Conservation (phyloP, 2,329 filamentous ascomycete species). For the Acrodontium crateriforme region DNA sequence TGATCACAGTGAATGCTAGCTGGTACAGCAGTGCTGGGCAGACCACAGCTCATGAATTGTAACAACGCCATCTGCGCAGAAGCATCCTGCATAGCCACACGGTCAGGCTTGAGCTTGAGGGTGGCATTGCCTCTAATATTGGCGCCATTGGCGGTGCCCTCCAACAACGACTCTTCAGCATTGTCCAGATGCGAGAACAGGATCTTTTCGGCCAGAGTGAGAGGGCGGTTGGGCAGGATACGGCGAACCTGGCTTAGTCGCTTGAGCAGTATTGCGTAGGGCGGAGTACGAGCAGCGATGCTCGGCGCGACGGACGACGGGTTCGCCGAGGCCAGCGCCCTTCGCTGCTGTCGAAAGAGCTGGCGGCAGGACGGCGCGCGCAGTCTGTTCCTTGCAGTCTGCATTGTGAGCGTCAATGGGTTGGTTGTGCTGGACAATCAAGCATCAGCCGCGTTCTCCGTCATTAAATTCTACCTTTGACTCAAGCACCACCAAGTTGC, state of each 20-base stretch:
- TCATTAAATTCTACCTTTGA: too few relatives aligned
- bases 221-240: constrained; percentile 47
- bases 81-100: constrained; percentile 98
- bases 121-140: constrained; percentile 79
- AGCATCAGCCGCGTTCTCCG: too few relatives aligned
- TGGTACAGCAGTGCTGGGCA: constrained; percentile 79
- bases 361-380: too few relatives aligned
- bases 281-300: constrained; percentile 49
- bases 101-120: constrained; percentile 90
- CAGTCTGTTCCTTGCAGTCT: too few relatives aligned
- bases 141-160: constrained; percentile 68
- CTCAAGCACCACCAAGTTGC: too few relatives aligned
- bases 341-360: too few relatives aligned
- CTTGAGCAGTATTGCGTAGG: constrained; percentile 68
- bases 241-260: constrained; percentile 62
- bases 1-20: constrained; percentile 98
- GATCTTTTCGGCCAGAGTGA: constrained; percentile 96
- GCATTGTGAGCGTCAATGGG: too few relatives aligned
- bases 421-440: too few relatives aligned
- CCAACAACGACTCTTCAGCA: constrained; percentile 73
- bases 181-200: constrained; percentile 90
- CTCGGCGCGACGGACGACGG: constrained; percentile 12
- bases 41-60: constrained; percentile 95
- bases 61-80: constrained; percentile 96
- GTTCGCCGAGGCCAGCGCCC: constrained; percentile 4